Base-by-base conservation (phyloP, 2,329 filamentous ascomycete species). In the Hymenoscyphus occultus region DNA sequence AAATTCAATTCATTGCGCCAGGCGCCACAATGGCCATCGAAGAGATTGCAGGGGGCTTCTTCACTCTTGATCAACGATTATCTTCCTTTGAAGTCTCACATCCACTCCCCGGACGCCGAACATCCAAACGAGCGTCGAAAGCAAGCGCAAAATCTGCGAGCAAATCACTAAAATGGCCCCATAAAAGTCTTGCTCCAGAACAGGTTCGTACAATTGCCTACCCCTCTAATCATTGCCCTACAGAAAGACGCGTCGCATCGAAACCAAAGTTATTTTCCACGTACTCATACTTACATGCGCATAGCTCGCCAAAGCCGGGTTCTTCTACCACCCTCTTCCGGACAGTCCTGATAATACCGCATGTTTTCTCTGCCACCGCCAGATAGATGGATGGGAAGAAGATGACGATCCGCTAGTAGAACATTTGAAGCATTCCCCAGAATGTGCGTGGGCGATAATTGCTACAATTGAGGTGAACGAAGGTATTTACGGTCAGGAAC, bases 341-440 rank as follows among this genome's bases (percentile, higher is more conserved):
- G 84, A 86, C 58, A 91, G 88, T 73, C 89, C 89, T 45, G 95
- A 99, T 77, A 98, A 98, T 77, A 91, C 91, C 59, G 85, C 87
- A 71, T 99, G 95, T 77, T 98, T 96, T 77, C 83, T 93, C 45
- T 99, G 95, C 79, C 81, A 87, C 68, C 90, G 92, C 75, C 86
- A 89, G 63, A 83, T 99, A 13, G 93, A 96, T 75, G 93, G 93
- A 66, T 99, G 95, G 95, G 94, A 98, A 73, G 83, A 89, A 48
- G 87, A 88, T 28, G 95, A 99, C 75, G 86, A 92, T 66, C 92
- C 95, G 0, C 81, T 96, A 4, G 83, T 84, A 60, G 95, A 99
- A 75, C 95, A 99, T 77, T 76, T 97, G 39, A 91, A 88, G 70
- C 91, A 97, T 75, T 90, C 92, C 2, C 84, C 87, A 1, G 82